phyloP scores from a whole-genome alignment of 192 early-diverging fungal genomes.

The Entomortierella lignicola region DNA sequence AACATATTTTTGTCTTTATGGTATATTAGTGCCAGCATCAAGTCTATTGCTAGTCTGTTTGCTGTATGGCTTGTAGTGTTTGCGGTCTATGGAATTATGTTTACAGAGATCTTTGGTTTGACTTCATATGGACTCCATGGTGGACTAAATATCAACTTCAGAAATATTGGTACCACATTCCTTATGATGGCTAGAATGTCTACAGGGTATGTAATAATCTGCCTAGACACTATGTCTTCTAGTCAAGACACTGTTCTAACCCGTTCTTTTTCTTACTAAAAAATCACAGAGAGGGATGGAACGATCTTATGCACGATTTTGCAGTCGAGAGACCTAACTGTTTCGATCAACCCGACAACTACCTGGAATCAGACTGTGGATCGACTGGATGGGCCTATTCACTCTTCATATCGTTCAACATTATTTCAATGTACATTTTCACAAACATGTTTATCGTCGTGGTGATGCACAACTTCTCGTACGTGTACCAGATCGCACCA shows the following conservation, averaged over 20 bases:
- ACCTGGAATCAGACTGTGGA: conserved; percentile 67
- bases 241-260: too few species aligned
- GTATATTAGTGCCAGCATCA: conserved; percentile 4
- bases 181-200: conserved; percentile 65
- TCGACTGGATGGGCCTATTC: conserved; percentile 63
- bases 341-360: conserved; percentile 53
- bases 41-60: conserved; percentile 64
- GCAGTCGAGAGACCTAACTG: conserved; percentile 65
- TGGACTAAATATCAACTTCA: conserved; percentile 63
- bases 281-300: conserved; percentile 66
- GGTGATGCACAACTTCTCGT: conserved; percentile 72
- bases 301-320: conserved; percentile 71
- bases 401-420: conserved; percentile 68
- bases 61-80: conserved; percentile 70
- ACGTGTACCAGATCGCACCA: conserved; percentile 70
- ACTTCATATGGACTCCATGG: conserved; percentile 64
- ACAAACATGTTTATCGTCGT: conserved; percentile 71
- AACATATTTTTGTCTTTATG: too few species aligned
- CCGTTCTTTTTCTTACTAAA: too few species aligned
- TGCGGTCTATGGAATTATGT: conserved; percentile 68
- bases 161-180: conserved; percentile 56
- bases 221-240: too few species aligned
- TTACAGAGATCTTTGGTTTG: conserved; percentile 71
- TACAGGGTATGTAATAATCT: conserved; percentile 66
- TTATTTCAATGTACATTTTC: conserved; percentile 78